These are phyloP conservation scores for Xylariaceae sp. DNA, from an alignment of 2,329 filamentous ascomycete genomes.

Conservation along the genomic window DNA sequence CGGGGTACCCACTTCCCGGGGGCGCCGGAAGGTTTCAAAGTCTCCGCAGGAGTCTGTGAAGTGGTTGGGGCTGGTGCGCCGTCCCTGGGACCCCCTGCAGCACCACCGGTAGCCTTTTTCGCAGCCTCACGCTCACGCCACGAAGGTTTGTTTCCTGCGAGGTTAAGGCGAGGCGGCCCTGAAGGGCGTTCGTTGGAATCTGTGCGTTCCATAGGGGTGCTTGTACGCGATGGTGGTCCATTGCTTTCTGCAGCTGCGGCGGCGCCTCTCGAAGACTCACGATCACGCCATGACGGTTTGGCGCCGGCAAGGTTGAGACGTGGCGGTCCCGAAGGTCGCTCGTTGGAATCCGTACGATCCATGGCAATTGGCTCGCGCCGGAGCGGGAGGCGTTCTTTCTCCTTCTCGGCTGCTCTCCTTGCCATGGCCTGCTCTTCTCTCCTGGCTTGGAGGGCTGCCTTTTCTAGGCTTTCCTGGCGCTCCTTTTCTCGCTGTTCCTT, in stretches of 20 bases:
- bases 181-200: slow-evolving; percentile 32
- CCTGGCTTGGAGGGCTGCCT: slow-evolving; percentile 71
- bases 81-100: slow-evolving; percentile 21
- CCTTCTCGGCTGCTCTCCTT: slow-evolving; percentile 69
- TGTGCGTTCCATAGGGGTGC: slow-evolving; percentile 32
- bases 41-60: slow-evolving; percentile 41
- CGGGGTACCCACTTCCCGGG: slow-evolving; percentile 63
- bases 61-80: slow-evolving; percentile 15
- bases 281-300: slow-evolving; percentile 63
- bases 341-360: slow-evolving; percentile 50
- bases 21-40: slow-evolving; percentile 55
- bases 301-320: slow-evolving; percentile 56
- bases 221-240: slow-evolving; percentile 34
- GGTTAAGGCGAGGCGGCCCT: slow-evolving; percentile 61
- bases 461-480: slow-evolving; percentile 68
- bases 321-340: slow-evolving; percentile 54
- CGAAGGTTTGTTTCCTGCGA: slow-evolving; percentile 64
- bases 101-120: slow-evolving; percentile 39
- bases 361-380: slow-evolving; percentile 43
- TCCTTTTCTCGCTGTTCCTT: slow-evolving; percentile 69
- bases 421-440: slow-evolving; percentile 88
- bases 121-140: slow-evolving; percentile 75
- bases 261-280: slow-evolving; percentile 52
- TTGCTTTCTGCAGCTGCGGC: slow-evolving; percentile 33
- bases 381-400: slow-evolving; percentile 44